A percentile compares a stretch with the other conserved stretches of the same genome.
phyloP scores from a whole-genome alignment of 1,139 yeast species.

The Hemisphaericaspora subhashii region DNA sequence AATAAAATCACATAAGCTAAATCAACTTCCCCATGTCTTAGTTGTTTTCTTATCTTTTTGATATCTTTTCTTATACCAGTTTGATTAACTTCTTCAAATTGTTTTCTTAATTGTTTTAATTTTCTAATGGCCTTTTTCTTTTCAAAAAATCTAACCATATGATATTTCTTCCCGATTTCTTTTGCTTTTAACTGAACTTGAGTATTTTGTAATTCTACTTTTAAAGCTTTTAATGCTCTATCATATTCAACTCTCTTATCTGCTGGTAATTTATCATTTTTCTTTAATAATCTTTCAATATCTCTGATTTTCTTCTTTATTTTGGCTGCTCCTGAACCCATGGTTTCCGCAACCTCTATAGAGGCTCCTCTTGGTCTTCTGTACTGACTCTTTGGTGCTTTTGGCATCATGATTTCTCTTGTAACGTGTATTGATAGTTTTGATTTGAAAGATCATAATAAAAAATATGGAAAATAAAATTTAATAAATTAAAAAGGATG shows the following conservation, averaged over 20 bases:
- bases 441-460: too few relatives aligned
- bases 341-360: conserved; percentile 29
- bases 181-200: conserved; percentile 52
- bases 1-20: conserved; percentile 74
- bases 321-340: conserved; percentile 48
- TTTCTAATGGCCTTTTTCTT: conserved; percentile 80
- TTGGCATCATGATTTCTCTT: conserved; percentile 16
- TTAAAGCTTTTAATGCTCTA: conserved; percentile 76
- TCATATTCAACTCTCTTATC: conserved; percentile 79
- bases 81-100: conserved; percentile 37
- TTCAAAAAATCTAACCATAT: conserved; percentile 92
- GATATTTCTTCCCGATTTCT: conserved; percentile 75
- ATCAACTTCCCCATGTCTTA: conserved; percentile 66
- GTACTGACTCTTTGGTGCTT: conserved; percentile 8
- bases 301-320: conserved; percentile 87
- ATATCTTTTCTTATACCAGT: conserved; percentile 51
- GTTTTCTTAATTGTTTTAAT: conserved; percentile 63
- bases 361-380: conserved; percentile 14
- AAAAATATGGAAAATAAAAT: too few relatives aligned
- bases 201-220: conserved; percentile 61
- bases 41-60: conserved; percentile 50
- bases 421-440: too few relatives aligned
- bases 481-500: conserved; percentile 2
- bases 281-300: conserved; percentile 66
- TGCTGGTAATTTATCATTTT: conserved; percentile 62